A percentile compares a stretch with the other conserved stretches of the same genome.
phyloP scores from a whole-genome alignment of 352 stramenopile species.

The Globisporangium camurandrum region DNA sequence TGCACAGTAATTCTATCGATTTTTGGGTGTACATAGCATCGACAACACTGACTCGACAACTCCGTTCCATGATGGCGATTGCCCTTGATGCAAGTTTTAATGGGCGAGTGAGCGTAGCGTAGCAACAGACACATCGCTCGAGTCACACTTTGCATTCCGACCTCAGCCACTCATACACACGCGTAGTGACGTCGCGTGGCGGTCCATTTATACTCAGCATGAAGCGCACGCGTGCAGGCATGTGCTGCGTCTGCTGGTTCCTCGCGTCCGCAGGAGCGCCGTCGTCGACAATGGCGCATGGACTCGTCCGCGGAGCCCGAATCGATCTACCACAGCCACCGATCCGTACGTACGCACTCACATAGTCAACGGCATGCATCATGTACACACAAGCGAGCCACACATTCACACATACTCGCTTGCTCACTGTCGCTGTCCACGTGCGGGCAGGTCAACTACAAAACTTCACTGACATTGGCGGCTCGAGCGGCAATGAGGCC shows the following conservation, averaged over 20 bases:
- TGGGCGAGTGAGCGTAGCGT: too few species aligned
- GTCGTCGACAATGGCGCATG: neutral
- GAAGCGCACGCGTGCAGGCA: conserved; percentile 1
- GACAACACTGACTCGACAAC: too few species aligned
- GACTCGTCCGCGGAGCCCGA: neutral
- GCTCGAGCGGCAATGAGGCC: neutral
- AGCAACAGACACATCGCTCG: too few species aligned
- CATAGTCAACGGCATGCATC: neutral
- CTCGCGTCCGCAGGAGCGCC: neutral
- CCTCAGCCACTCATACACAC: neutral
- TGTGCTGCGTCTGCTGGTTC: conserved; percentile 5
- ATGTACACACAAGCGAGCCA: neutral
- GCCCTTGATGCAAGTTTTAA: too few species aligned
- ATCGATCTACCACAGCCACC: neutral
- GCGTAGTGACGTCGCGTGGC: too few species aligned
- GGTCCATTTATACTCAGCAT: too few species aligned
- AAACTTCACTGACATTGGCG: too few species aligned
- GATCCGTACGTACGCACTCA: neutral
- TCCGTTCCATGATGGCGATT: too few species aligned
- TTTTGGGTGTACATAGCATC: too few species aligned
- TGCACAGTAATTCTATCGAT: too few species aligned
- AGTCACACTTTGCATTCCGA: neutral
- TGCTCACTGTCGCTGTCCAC: too few species aligned
- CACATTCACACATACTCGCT: neutral
- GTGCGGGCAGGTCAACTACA: too few species aligned